Evolutionary conservation across 2,329 filamentous ascomycete species (phyloP).

Genomic region (Trichoderma brevicompactum): DNA sequence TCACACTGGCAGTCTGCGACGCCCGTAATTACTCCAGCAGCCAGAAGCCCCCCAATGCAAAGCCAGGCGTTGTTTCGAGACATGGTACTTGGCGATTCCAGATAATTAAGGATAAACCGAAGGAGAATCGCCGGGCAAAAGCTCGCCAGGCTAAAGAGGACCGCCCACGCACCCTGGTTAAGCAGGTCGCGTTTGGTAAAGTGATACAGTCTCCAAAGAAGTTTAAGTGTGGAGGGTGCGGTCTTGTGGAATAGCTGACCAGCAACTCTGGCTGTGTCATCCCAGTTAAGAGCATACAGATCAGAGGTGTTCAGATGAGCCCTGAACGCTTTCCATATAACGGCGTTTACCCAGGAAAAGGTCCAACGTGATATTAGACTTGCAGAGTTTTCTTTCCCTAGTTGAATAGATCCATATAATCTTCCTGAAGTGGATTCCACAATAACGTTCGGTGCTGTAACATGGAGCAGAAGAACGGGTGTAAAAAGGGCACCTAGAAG

Average conservation of each 20-base stretch:
- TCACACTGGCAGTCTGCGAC: not conserved
- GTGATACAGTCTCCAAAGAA: conserved; percentile 1
- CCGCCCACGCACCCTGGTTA: not conserved
- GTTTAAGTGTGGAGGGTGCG: not conserved
- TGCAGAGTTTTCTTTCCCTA: not conserved
- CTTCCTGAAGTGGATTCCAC: not conserved
- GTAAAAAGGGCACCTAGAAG: not conserved
- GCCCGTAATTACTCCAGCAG: not conserved
- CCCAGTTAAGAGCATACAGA: not conserved
- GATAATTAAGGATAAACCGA: not conserved
- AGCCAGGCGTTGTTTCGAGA: not conserved
- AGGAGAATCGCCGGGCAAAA: not conserved
- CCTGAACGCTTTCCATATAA: not conserved
- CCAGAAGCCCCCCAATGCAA: not conserved
- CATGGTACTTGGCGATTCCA: not conserved
- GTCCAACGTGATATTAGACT: not conserved
- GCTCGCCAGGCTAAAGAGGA: not conserved
- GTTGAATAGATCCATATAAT: not conserved
- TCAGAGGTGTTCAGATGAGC: not conserved
- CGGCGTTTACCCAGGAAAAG: not conserved
- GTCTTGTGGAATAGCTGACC: not conserved
- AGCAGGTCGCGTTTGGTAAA: not conserved
- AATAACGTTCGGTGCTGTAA: not conserved
- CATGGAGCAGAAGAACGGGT: not conserved
- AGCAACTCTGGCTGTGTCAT: not conserved